Percentiles rank a stretch among this genome's conserved stretches.
These are phyloP conservation scores for Trichoderma atroviride DNA, from an alignment of 2,329 filamentous ascomycete species.

Conservation along the genomic window DNA sequence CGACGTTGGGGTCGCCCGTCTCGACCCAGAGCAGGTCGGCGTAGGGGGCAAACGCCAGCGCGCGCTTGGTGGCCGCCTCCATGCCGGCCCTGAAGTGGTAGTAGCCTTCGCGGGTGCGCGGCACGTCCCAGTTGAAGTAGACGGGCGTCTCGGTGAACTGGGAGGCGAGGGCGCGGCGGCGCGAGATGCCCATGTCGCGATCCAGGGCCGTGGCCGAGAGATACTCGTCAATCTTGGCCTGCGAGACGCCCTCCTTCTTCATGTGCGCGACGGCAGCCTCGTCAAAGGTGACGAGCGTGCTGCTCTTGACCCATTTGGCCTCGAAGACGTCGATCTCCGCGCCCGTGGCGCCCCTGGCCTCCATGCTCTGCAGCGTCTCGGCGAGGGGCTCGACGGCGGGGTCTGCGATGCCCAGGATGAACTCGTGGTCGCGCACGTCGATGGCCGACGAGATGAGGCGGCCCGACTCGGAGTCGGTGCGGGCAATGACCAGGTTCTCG, in stretches of 20 bases:
- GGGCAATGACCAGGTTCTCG: slow-evolving; percentile 91
- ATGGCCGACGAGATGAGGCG: slow-evolving; percentile 87
- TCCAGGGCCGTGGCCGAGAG: slow-evolving; percentile 62
- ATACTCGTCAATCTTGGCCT: slow-evolving; percentile 69
- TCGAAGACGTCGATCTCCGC: slow-evolving; percentile 85
- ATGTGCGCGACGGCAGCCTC: slow-evolving; percentile 83
- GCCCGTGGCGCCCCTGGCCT: slow-evolving; percentile 73
- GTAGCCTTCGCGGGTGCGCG: slow-evolving; percentile 89
- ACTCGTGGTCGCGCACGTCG: slow-evolving; percentile 94
- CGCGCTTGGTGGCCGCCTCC: slow-evolving; percentile 86
- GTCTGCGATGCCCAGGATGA: slow-evolving; percentile 85
- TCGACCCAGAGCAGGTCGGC: slow-evolving; percentile 97
- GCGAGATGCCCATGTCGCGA: slow-evolving; percentile 75
- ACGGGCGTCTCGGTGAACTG: slow-evolving; percentile 68
- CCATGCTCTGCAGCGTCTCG: slow-evolving; percentile 89
- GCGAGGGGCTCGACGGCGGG: slow-evolving; percentile 75
- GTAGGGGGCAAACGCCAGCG: slow-evolving; percentile 86
- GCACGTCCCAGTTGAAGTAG: slow-evolving; percentile 87
- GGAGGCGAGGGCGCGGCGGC: slow-evolving; percentile 72
- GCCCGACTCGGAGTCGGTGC: slow-evolving; percentile 93
- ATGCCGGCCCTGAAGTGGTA: slow-evolving; percentile 89
- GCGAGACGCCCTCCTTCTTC: slow-evolving; percentile 62
- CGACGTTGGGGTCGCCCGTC: slow-evolving; percentile 84
- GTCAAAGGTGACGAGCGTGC: slow-evolving; percentile 86
- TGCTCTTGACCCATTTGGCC: slow-evolving; percentile 82